Evolutionary conservation across 129 eudicot genomes (phyloP), one percentile per base, ranked within the genome.

Genomic region (Heracleum sosnowskyi): DNA sequence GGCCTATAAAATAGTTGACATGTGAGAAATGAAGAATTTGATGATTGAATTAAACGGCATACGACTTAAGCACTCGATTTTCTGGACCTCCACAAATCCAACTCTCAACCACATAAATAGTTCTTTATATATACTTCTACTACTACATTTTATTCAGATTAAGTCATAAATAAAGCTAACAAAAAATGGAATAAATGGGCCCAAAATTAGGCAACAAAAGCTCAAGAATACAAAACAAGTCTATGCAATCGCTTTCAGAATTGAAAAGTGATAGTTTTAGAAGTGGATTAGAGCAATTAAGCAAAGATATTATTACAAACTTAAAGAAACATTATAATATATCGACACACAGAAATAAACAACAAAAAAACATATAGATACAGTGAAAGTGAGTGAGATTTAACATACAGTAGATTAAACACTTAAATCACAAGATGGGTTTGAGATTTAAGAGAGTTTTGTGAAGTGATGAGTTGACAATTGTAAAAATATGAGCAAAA

Each of bases 121-220:
- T 28, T 34, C 73, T 29, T 13, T 29, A 79, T 28, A 13, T 18
- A 62, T 44, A 8, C 66, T 57, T n/a, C 33, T 57, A 10, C 15
- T n/a, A 16, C 4, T 57, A n/a, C 11, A 57, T n/a, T 24, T 57
- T 57, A 57, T 12, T 31, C 39, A 35, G 72, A 81, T 71, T 74
- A 75, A 80, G 77, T 74, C 64, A n/a, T 55, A 31, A 29, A 79
- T 79, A 70, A 81, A 69, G 39, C 11, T 36, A 44, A 3, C 0
- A 78, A 78, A 80, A 33, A 76, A 74, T 69, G 82, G 77, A 41
- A 53, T 72, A 76, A 85, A 78, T 81, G 89, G 93, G 93, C 66
- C 93, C 93, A 87, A 75, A 47, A 75, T 81, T 81, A 82, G 86
- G 90, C 81, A 80, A 69, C 74, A 76, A 77, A 37, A 82, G 22